Percentiles rank a stretch among this genome's conserved stretches.
Conservation (phyloP, 805 yeast species). For the Komagataella populi region DNA sequence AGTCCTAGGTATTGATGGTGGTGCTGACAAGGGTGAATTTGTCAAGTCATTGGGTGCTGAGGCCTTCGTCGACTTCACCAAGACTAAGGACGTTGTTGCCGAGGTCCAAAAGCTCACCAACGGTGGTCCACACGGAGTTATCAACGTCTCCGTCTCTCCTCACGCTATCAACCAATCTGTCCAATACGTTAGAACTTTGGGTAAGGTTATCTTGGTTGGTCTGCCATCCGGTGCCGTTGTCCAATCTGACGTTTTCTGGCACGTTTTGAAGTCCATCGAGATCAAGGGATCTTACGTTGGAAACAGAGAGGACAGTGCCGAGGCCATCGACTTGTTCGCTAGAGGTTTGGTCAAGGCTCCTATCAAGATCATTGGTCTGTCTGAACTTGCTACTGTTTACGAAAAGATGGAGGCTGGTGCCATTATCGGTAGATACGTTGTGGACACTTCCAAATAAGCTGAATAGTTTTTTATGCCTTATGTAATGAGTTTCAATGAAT, state of each 20-base stretch:
- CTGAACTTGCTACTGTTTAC: constrained; percentile 32
- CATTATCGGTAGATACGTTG: constrained; percentile 52
- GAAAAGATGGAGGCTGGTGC: constrained; percentile 47
- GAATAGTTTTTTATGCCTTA: background rate
- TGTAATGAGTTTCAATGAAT: background rate
- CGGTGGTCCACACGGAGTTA: constrained; percentile 40
- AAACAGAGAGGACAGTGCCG: constrained; percentile 45
- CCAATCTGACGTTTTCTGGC: constrained; percentile 34
- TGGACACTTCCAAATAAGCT: constrained; percentile 33
- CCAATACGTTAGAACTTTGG: constrained; percentile 31
- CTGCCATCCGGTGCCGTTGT: constrained; percentile 49
- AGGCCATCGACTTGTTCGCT: constrained; percentile 40
- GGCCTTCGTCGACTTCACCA: constrained; percentile 29
- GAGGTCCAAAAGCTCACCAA: constrained; percentile 26
- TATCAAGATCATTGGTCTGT: constrained; percentile 40
- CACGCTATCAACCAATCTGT: constrained; percentile 29
- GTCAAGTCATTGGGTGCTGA: constrained; percentile 30
- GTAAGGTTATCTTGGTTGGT: constrained; percentile 50
- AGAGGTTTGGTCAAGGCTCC: constrained; percentile 40
- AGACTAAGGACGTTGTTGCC: constrained; percentile 22
- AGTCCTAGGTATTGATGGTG: constrained; percentile 63
- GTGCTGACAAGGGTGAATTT: constrained; percentile 28
- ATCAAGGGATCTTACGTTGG: constrained; percentile 50
- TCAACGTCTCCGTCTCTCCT: constrained; percentile 39
- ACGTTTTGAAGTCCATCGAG: constrained; percentile 39